Conservation (phyloP, 208 protist genomes). For the Naegleria lovaniensis region DNA sequence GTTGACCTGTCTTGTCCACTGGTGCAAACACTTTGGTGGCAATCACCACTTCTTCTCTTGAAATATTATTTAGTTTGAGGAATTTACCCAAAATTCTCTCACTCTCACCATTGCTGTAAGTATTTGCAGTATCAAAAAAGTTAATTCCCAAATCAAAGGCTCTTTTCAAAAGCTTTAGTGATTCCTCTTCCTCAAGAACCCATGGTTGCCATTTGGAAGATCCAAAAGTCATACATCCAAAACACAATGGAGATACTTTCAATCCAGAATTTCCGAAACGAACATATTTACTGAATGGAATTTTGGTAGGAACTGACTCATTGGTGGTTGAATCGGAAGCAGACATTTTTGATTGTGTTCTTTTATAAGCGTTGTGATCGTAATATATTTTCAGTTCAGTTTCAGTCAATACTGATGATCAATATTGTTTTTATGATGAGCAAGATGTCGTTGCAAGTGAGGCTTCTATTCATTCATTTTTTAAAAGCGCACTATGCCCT, state of each 20-base stretch:
- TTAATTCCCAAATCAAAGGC: background rate
- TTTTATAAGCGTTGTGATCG: too few species aligned
- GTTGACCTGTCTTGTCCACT: background rate
- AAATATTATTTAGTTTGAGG: background rate
- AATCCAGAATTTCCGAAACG: background rate
- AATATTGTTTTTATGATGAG: too few species aligned
- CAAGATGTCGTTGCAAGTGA: too few species aligned
- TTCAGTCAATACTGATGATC: too few species aligned
- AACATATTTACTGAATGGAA: background rate
- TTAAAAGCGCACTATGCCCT: too few species aligned
- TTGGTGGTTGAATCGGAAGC: background rate
- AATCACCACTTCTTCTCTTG: background rate
- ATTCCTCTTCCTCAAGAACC: background rate
- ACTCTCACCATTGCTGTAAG: background rate
- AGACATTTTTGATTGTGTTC: too few species aligned
- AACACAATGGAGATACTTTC: background rate
- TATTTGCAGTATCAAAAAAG: constrained; percentile 1
- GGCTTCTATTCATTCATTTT: too few species aligned
- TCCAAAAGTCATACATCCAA: constrained; percentile 6
- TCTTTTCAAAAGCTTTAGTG: background rate
- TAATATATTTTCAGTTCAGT: too few species aligned
- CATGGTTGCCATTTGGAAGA: background rate
- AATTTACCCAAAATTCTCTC: constrained; percentile 10
- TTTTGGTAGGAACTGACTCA: background rate
- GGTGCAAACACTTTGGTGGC: background rate